A percentile compares a stretch with the other conserved stretches of the same genome.
Conservation (phyloP, 2,329 filamentous ascomycete genomes). For the Zopfia rhizophila region DNA sequence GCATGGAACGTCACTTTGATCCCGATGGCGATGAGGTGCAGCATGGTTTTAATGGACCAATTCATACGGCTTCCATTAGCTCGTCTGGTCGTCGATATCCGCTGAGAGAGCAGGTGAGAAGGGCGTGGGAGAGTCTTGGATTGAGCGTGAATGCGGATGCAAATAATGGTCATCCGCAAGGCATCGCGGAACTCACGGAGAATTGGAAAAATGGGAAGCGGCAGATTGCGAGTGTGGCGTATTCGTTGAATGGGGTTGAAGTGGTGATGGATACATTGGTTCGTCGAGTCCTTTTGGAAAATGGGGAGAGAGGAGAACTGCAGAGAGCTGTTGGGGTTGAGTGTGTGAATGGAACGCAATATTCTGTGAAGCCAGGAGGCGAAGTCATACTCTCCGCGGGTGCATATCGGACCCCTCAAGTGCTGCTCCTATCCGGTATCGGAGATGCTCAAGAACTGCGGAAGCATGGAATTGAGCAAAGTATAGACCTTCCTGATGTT, state of each 20-base stretch:
- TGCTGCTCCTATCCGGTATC: slow-evolving; percentile 45
- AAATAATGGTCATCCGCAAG: slow-evolving; percentile 33
- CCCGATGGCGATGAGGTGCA: slow-evolving; percentile 25
- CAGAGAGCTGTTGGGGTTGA: slow-evolving; percentile 30
- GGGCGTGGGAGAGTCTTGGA: slow-evolving; percentile 28
- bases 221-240: slow-evolving; percentile 27
- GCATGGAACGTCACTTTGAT: slow-evolving; percentile 35
- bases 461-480: slow-evolving; percentile 61
- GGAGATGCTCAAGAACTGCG: slow-evolving; percentile 57
- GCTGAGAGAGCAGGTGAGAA: slow-evolving; percentile 23
- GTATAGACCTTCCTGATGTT: slow-evolving; percentile 68
- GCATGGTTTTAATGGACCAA: slow-evolving; percentile 39
- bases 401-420: slow-evolving; percentile 39
- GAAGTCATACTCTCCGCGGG: slow-evolving; percentile 45
- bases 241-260: slow-evolving; percentile 23
- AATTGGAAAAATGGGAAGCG: slow-evolving; percentile 36
- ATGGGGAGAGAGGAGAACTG: too few relatives aligned
- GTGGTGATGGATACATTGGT: slow-evolving; percentile 27
- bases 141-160: slow-evolving; percentile 23
- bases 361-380: slow-evolving; percentile 16
- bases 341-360: slow-evolving; percentile 20
- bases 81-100: slow-evolving; percentile 31
- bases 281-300: slow-evolving; percentile 20
- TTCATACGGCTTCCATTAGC: slow-evolving; percentile 30
- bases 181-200: slow-evolving; percentile 34